These are phyloP conservation scores for Saccharum officinarum DNA, from an alignment of 176 grass and related monocot species.

Conservation along the genomic window DNA sequence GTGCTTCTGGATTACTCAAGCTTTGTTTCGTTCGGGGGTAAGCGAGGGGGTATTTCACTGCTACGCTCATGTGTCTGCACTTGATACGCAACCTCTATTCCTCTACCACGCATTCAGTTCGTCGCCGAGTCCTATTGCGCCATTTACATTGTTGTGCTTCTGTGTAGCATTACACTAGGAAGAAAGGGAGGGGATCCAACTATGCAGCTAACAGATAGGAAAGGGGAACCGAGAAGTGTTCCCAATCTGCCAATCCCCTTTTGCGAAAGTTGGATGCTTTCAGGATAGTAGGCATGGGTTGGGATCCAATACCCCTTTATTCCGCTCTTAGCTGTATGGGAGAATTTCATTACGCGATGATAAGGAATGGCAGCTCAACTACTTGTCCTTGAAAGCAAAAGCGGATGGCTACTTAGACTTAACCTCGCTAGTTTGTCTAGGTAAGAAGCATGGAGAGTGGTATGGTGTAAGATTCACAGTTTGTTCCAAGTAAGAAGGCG, in stretches of 20 bases:
- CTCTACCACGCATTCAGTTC: background rate
- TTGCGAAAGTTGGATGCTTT: background rate
- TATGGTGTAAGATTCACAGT: background rate
- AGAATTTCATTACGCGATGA: background rate
- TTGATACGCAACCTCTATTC: no score
- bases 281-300: background rate
- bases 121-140: background rate
- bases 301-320: background rate
- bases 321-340: background rate
- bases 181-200: background rate
- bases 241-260: background rate
- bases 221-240: background rate
- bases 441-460: background rate
- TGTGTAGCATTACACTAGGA: background rate
- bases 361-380: conserved; percentile 9
- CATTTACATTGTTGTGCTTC: background rate
- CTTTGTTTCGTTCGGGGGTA: background rate
- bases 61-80: background rate
- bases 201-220: background rate
- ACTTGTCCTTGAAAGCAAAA: background rate
- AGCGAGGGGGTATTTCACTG: background rate
- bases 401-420: background rate
- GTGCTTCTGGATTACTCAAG: no score
- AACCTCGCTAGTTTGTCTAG: background rate
- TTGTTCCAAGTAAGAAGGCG: background rate